A percentile compares a stretch with the other conserved stretches of the same genome.
phyloP scores from a whole-genome alignment of 352 stramenopile genomes.

The Phytophthora citricola region DNA sequence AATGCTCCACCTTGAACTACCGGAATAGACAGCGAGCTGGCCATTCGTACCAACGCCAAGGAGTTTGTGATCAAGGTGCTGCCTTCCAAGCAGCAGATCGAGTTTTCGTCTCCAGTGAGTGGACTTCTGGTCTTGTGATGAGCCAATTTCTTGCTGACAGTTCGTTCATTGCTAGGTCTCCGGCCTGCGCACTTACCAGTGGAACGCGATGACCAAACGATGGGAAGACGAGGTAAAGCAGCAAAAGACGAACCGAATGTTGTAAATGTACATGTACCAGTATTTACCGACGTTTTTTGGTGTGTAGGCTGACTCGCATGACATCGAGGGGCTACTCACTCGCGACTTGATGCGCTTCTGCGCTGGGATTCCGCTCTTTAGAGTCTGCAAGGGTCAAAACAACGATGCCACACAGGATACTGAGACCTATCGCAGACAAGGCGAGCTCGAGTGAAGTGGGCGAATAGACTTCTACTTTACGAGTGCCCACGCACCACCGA shows the following conservation, averaged over 20 bases:
- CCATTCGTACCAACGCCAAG: slow-evolving; percentile 55
- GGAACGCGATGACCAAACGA: slow-evolving; percentile 69
- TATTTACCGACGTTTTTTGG: slow-evolving; percentile 15
- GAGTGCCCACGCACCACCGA: slow-evolving; percentile 30
- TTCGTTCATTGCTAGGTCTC: slow-evolving; percentile 55
- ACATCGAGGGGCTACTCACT: slow-evolving; percentile 82
- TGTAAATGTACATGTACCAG: not conserved
- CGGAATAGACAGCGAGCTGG: slow-evolving; percentile 44
- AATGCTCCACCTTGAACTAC: too few relatives aligned
- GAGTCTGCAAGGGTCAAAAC: not conserved
- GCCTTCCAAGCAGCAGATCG: slow-evolving; percentile 69
- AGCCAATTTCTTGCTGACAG: slow-evolving; percentile 2
- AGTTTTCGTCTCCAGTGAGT: slow-evolving; percentile 67
- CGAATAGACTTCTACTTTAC: slow-evolving; percentile 38
- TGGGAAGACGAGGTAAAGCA: slow-evolving; percentile 79
- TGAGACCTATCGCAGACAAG: slow-evolving; percentile 16
- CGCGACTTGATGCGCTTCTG: slow-evolving; percentile 85
- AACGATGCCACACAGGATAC: too few relatives aligned
- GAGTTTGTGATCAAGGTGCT: slow-evolving; percentile 74
- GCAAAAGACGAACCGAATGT: not conserved
- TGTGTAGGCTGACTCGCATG: slow-evolving; percentile 69
- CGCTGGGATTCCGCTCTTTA: slow-evolving; percentile 73
- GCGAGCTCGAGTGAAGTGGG: slow-evolving; percentile 11
- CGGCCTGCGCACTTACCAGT: slow-evolving; percentile 73
- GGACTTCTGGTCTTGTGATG: not conserved